These are phyloP conservation scores for Aureobasidium lini DNA, from an alignment of 2,329 filamentous ascomycete species.

Conservation along the genomic window DNA sequence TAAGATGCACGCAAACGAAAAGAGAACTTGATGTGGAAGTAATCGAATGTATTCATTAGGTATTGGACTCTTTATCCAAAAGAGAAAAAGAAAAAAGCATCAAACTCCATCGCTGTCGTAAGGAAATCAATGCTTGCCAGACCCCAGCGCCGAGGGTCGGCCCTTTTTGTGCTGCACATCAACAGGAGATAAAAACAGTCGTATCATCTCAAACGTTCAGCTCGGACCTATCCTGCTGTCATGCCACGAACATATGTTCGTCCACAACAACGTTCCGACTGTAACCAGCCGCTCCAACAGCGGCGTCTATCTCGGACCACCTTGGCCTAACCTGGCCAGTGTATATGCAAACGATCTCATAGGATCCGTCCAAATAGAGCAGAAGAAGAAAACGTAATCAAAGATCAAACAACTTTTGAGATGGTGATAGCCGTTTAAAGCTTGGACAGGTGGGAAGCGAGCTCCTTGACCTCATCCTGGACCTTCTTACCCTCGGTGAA, in stretches of 20 bases:
- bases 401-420: slow-evolving; percentile 1
- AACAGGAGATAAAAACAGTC: neutral
- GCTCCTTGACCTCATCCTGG: slow-evolving; percentile 21
- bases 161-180: neutral
- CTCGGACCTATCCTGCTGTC: neutral
- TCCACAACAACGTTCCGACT: too few relatives aligned
- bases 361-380: neutral
- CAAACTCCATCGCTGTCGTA: slow-evolving; percentile 9
- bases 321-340: neutral
- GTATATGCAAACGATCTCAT: neutral
- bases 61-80: neutral
- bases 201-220: neutral
- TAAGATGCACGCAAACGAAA: too few relatives aligned
- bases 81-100: neutral
- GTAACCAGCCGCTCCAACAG: neutral
- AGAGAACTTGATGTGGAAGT: neutral
- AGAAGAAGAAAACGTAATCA: neutral
- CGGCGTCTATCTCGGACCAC: neutral
- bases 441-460: slow-evolving; percentile 16
- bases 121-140: neutral
- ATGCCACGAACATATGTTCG: slow-evolving; percentile 1
- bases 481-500: slow-evolving; percentile 38
- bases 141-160: neutral
- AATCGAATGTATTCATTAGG: slow-evolving; percentile 5
- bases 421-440: neutral